Evolutionary conservation across 2,329 filamentous ascomycete species (phyloP).

Genomic region (Apiospora koreana): DNA sequence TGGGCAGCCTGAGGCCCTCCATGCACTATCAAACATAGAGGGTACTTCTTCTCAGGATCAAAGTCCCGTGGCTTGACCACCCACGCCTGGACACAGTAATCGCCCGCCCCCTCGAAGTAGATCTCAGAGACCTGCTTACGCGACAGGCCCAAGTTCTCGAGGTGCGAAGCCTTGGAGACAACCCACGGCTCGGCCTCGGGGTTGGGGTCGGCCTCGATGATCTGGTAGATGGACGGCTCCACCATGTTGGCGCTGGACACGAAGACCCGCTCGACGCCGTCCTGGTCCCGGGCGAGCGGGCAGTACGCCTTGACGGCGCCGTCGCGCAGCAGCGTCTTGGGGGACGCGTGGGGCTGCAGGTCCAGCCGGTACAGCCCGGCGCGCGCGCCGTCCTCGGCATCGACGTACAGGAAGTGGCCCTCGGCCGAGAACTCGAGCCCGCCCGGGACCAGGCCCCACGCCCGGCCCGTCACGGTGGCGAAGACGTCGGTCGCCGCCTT

Average conservation of each 20-base stretch:
- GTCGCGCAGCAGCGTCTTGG: slow-evolving; percentile 25
- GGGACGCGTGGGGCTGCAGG: slow-evolving; percentile 30
- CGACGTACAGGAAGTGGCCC: slow-evolving; percentile 35
- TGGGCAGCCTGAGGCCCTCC: slow-evolving; percentile 47
- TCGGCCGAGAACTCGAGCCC: slow-evolving; percentile 37
- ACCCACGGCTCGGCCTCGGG: slow-evolving; percentile 22
- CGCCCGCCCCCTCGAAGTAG: slow-evolving; percentile 40
- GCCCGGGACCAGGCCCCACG: slow-evolving; percentile 30
- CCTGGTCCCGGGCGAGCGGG: slow-evolving; percentile 26
- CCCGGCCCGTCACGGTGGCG: slow-evolving; percentile 25
- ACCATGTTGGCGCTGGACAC: slow-evolving; percentile 39
- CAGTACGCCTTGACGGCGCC: slow-evolving; percentile 32
- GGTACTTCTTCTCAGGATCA: slow-evolving; percentile 37
- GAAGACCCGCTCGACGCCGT: slow-evolving; percentile 32
- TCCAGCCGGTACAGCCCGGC: slow-evolving; percentile 34
- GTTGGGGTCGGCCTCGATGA: slow-evolving; percentile 29
- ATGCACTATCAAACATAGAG: slow-evolving; percentile 39
- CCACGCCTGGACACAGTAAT: slow-evolving; percentile 39
- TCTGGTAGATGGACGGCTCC: slow-evolving; percentile 39
- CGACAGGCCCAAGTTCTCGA: slow-evolving; percentile 34
- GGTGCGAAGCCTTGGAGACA: slow-evolving; percentile 33
- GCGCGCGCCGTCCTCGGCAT: slow-evolving; percentile 35
- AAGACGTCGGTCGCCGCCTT: slow-evolving; percentile 31
- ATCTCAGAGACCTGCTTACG: slow-evolving; percentile 40
- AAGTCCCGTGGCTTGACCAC: slow-evolving; percentile 41